These are phyloP conservation scores for Ophiocytium majus DNA, from an alignment of 352 stramenopile species.

Conservation along the genomic window DNA sequence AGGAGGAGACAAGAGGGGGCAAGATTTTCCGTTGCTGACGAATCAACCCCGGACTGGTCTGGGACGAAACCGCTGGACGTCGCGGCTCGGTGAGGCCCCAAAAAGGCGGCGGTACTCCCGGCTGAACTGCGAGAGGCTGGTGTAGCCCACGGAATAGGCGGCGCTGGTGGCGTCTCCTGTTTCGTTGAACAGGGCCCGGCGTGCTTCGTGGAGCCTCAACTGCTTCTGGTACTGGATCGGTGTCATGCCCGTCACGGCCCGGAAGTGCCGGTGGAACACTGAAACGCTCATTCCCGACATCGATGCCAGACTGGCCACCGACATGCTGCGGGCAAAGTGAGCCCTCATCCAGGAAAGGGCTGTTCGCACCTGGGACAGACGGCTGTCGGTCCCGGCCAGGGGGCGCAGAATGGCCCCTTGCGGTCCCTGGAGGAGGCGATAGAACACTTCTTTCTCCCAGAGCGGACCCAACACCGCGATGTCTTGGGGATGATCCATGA, in stretches of 20 bases:
- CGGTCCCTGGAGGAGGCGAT: neutral
- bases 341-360: neutral
- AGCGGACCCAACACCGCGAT: neutral
- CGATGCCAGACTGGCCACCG: neutral
- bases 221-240: constrained; percentile 12
- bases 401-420: neutral
- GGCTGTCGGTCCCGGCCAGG: neutral
- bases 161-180: neutral
- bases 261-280: neutral
- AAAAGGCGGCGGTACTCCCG: neutral
- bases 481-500: neutral
- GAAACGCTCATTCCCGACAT: neutral
- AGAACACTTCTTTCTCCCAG: neutral
- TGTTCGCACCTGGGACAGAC: neutral
- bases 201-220: neutral
- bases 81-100: neutral
- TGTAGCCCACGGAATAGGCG: neutral
- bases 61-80: neutral
- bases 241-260: neutral
- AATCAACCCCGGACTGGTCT: no score
- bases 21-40: no score
- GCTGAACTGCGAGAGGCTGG: neutral
- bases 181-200: neutral
- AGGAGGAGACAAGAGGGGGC: no score
- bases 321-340: neutral